phyloP scores from a whole-genome alignment of 768 basidiomycete genomes.

The Holtermanniella nyarrowii region DNA sequence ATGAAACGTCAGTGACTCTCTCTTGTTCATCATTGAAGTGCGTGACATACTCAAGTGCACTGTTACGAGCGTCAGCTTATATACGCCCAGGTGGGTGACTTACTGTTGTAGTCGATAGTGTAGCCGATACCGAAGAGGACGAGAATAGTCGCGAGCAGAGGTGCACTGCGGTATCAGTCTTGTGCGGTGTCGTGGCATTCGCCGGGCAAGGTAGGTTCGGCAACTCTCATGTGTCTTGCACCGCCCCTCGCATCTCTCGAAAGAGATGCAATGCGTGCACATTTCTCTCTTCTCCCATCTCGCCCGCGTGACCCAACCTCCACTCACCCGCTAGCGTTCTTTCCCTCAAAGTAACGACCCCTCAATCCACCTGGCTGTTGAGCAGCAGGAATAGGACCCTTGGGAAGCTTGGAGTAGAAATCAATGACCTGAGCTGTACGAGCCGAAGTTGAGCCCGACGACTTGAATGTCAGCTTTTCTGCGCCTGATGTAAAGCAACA shows the following conservation, averaged over 20 bases:
- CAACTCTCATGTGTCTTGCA: too few relatives aligned
- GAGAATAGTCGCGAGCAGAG: slow-evolving; percentile 35
- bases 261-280: too few relatives aligned
- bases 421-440: slow-evolving; percentile 76
- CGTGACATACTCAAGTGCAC: slow-evolving; percentile 18
- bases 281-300: neutral
- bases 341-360: slow-evolving; percentile 68
- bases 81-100: slow-evolving; percentile 1
- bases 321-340: slow-evolving; percentile 54
- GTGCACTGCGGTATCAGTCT: slow-evolving; percentile 16
- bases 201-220: too few relatives aligned
- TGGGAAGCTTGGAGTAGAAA: slow-evolving; percentile 94
- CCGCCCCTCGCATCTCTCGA: too few relatives aligned
- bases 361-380: slow-evolving; percentile 56
- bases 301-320: neutral
- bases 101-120: slow-evolving; percentile 42
- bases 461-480: slow-evolving; percentile 44
- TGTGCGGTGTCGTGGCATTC: too few relatives aligned
- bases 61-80: neutral
- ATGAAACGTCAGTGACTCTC: neutral
- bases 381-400: slow-evolving; percentile 60
- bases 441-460: slow-evolving; percentile 62
- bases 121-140: slow-evolving; percentile 40
- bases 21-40: too few relatives aligned
- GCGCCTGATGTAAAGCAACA: neutral